Percentiles rank a stretch among this genome's conserved stretches.
Evolutionary conservation across 768 basidiomycete species (phyloP).

Genomic region (Boletus rubropictus): DNA sequence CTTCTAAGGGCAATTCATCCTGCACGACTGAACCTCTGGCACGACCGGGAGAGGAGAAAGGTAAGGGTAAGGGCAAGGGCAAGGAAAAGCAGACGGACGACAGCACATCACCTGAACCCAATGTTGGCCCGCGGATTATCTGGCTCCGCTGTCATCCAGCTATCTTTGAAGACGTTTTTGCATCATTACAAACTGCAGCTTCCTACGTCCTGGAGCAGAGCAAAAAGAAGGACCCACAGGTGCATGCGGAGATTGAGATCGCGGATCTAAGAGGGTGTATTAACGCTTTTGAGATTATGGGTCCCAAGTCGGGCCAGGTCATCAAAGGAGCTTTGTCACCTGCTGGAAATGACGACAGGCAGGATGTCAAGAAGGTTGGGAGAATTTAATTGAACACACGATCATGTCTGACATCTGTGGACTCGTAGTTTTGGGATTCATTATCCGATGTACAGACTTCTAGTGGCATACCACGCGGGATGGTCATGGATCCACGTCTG

Average conservation of each 20-base stretch:
- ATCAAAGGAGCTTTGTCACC: constrained; percentile 58
- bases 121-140: constrained; percentile 37
- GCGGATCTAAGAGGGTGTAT: constrained; percentile 65
- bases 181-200: constrained; percentile 45
- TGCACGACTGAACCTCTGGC: background rate
- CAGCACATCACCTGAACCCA: constrained; percentile 2
- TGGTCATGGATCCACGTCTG: constrained; percentile 82
- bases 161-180: constrained; percentile 52
- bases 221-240: constrained; percentile 19
- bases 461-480: constrained; percentile 63
- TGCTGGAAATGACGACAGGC: constrained; percentile 41
- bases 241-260: constrained; percentile 48
- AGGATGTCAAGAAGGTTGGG: constrained; percentile 55
- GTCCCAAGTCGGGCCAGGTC: constrained; percentile 75
- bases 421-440: constrained; percentile 45
- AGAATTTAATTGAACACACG: background rate
- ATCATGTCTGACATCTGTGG: background rate
- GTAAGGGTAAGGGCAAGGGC: background rate
- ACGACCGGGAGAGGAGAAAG: constrained; percentile 11
- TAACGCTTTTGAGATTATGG: constrained; percentile 86
- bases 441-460: constrained; percentile 59
- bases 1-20: background rate
- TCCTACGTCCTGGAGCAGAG: constrained; percentile 43
- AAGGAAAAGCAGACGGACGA: constrained; percentile 32
- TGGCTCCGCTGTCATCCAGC: constrained; percentile 83